Base-by-base conservation (phyloP, 768 basidiomycete species). In the Pleurotus cornucopiae region DNA sequence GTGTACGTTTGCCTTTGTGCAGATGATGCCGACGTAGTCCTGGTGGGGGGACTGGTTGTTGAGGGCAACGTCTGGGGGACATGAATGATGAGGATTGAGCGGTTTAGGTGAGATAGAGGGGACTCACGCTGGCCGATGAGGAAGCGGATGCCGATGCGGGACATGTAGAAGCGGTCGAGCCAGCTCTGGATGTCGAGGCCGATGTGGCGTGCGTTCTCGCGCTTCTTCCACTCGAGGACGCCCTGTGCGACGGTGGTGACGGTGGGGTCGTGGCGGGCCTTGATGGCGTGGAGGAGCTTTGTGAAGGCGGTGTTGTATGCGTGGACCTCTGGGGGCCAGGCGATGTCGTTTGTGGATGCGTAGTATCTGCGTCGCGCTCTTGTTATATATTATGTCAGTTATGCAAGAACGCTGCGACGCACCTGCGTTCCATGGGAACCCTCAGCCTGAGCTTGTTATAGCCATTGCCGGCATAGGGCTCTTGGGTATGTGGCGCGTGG, bases 201-300 rank as follows among this genome's bases (percentile, higher is more conserved):
- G 48, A 94, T 92, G 48, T 83, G 78, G 34, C 76, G 80, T 12
- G 82, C 79, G 46, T 87, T 84, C 66, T 83, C 83, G 57, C 74
- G 77, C 34, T 84, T 79, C 67, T 98, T 98, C 94, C 94, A 98
- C 68, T 99, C 96, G 57, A 98, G 76, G 3, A 99, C 90, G 47
- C 96, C 96, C 70, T 96, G 94, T 0, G 92, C 94, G 56, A 98
- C 91, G 6, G 95, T 97, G 5, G 96, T 95, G 6, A 98, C 97
- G 0, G 97, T 98, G 0, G 96, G 96, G 66, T 98, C 96, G 71
- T 99, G 97, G 9, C 97, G 79, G 56, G 79, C 83, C 75, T 99
- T 99, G 78, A 99, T 95, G 20, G 83, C 75, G 46, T 95, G 88
- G 6, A 98, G 79, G 37, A 84, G 70, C 61, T 86, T 87, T 4